Conservation (phyloP, 257 asterid genomes). For the Solanum microdontum region DNA sequence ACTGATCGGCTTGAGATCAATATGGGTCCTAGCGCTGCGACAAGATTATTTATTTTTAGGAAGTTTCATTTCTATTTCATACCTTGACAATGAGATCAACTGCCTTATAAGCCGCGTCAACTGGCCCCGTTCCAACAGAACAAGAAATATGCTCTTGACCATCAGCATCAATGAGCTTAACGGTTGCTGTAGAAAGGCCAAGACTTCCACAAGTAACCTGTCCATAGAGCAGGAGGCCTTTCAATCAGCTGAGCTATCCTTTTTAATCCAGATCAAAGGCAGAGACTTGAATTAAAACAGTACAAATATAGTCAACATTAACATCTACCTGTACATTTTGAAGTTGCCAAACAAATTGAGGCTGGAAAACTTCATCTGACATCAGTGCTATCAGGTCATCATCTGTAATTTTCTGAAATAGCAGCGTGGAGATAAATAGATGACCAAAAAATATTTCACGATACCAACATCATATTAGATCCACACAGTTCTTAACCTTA, state of each 20-base stretch:
- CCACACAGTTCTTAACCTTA: not conserved
- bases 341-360: conserved; percentile 65
- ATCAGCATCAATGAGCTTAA: conserved; percentile 54
- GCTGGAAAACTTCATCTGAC: conserved; percentile 88
- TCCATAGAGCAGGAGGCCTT: not conserved
- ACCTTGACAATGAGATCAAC: conserved; percentile 86
- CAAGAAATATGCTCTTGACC: conserved; percentile 62
- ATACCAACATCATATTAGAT: not conserved
- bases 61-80: conserved; percentile 1
- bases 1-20: not conserved
- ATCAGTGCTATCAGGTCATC: conserved; percentile 77
- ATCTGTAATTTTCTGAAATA: conserved; percentile 53
- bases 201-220: conserved; percentile 92
- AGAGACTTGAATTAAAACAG: not conserved
- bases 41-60: not conserved
- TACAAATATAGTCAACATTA: not conserved
- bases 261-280: not conserved
- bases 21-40: not conserved
- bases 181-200: conserved; percentile 94
- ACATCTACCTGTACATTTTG: conserved; percentile 62
- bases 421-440: not conserved
- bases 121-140: conserved; percentile 96
- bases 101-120: conserved; percentile 93
- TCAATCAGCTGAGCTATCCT: conserved; percentile 2
- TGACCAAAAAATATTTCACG: not conserved